A percentile compares a stretch with the other conserved stretches of the same genome.
Evolutionary conservation across 2,329 filamentous ascomycete species (phyloP).

Genomic region (Graphiopsis chlorocephala): DNA sequence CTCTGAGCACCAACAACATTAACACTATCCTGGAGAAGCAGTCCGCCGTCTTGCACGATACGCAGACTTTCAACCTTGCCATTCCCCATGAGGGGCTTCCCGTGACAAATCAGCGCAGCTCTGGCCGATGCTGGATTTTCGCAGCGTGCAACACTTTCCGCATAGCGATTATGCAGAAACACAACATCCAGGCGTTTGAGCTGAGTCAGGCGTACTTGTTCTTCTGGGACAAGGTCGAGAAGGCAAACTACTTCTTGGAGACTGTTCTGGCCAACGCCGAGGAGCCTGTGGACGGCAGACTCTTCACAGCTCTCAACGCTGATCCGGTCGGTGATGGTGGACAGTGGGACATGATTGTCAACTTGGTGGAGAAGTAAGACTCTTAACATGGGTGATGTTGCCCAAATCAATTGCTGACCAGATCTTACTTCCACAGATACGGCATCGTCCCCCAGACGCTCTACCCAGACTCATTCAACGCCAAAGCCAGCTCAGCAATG

Average conservation of each 20-base stretch:
- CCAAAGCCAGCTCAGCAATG: conserved; percentile 66
- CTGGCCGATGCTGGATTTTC: conserved; percentile 88
- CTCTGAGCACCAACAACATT: conserved; percentile 66
- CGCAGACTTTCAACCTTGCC: conserved; percentile 78
- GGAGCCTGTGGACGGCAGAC: conserved; percentile 67
- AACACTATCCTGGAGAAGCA: conserved; percentile 64
- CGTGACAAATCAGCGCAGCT: conserved; percentile 79
- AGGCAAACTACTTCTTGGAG: conserved; percentile 85
- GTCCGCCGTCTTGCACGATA: conserved; percentile 62
- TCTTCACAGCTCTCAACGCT: conserved; percentile 67
- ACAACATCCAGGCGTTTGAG: conserved; percentile 75
- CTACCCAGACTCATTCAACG: conserved; percentile 81
- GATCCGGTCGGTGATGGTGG: conserved; percentile 76
- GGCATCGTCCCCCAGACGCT: conserved; percentile 75
- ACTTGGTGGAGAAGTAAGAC: conserved; percentile 79
- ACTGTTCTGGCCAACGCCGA: conserved; percentile 72
- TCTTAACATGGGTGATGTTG: too few relatives aligned
- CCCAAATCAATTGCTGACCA: neutral
- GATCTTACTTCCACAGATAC: conserved; percentile 66
- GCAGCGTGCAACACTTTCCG: conserved; percentile 89
- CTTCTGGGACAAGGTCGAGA: conserved; percentile 93
- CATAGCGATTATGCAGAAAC: conserved; percentile 80
- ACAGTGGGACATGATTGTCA: conserved; percentile 89
- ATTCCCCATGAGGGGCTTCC: conserved; percentile 79
- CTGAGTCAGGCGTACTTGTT: conserved; percentile 86